A percentile compares a stretch with the other conserved stretches of the same genome.
Conservation (phyloP, 371 early-diverging fungal species). For the Mucor racemosus region DNA sequence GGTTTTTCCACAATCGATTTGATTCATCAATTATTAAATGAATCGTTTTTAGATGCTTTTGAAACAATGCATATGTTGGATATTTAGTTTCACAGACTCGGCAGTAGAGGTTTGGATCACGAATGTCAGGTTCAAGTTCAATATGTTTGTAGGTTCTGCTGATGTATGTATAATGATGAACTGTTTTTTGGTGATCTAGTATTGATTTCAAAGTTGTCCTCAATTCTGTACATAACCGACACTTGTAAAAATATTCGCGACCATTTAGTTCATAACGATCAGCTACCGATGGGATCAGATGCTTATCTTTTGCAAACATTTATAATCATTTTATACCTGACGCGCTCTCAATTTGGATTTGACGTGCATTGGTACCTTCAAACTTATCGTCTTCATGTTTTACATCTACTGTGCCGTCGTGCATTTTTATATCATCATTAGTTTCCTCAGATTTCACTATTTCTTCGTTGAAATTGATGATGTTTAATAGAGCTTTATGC, state of each 20-base stretch:
- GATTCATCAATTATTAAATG: not conserved
- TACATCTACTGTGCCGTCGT: too few species aligned
- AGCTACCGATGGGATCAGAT: not conserved
- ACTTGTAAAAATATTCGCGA: constrained; percentile 1
- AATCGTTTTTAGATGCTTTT: not conserved
- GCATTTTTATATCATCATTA: too few species aligned
- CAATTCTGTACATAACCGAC: not conserved
- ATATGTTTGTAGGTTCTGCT: not conserved
- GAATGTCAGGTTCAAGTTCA: not conserved
- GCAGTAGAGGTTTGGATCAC: not conserved
- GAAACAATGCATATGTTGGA: not conserved
- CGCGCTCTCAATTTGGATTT: too few species aligned
- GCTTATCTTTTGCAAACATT: not conserved
- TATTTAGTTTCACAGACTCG: not conserved
- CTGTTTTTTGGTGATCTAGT: not conserved
- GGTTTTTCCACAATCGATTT: not conserved
- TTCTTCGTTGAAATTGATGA: too few species aligned
- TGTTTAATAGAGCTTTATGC: too few species aligned
- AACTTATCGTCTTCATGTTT: too few species aligned
- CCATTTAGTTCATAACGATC: not conserved
- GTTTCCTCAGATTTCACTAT: too few species aligned
- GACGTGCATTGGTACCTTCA: too few species aligned
- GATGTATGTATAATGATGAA: not conserved
- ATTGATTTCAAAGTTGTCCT: not conserved
- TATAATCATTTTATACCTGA: too few species aligned